Conservation (phyloP, 768 basidiomycete species). For the Cystoderma amianthinum region DNA sequence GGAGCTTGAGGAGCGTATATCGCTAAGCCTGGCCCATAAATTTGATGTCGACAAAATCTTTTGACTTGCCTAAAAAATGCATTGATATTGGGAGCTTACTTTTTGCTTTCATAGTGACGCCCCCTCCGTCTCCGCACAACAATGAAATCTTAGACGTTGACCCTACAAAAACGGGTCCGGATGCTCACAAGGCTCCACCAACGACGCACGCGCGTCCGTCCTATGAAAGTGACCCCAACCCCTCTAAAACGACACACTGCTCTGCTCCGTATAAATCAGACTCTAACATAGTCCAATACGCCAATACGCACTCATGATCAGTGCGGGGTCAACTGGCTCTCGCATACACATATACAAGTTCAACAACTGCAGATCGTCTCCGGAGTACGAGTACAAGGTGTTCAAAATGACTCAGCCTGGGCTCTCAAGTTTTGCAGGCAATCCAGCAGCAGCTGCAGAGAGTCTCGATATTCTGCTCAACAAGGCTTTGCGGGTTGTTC, state of each 20-base stretch:
- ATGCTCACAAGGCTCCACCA: too few relatives aligned
- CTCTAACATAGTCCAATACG: slow-evolving; percentile 67
- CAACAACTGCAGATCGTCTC: slow-evolving; percentile 76
- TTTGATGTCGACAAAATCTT: too few relatives aligned
- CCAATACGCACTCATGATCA: slow-evolving; percentile 97
- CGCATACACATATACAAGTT: slow-evolving; percentile 99
- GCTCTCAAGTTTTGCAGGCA: slow-evolving; percentile 53
- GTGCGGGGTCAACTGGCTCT: slow-evolving; percentile 96
- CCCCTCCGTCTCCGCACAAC: too few relatives aligned
- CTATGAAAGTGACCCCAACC: slow-evolving; percentile 71
- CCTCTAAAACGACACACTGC: slow-evolving; percentile 68
- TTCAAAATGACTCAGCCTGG: slow-evolving; percentile 83
- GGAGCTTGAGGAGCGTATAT: too few relatives aligned
- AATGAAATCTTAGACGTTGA: too few relatives aligned
- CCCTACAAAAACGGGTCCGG: too few relatives aligned
- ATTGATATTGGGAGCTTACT: too few relatives aligned
- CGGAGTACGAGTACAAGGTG: slow-evolving; percentile 87
- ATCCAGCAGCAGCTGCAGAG: slow-evolving; percentile 66
- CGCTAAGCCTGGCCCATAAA: too few relatives aligned
- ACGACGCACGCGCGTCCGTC: too few relatives aligned
- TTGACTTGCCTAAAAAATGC: too few relatives aligned
- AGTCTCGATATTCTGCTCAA: slow-evolving; percentile 76
- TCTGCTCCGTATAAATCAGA: slow-evolving; percentile 39
- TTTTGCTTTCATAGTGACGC: too few relatives aligned
- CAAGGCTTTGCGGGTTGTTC: slow-evolving; percentile 75